These are phyloP conservation scores for Entomortierella lignicola DNA, from an alignment of 192 early-diverging fungal genomes.

Conservation along the genomic window DNA sequence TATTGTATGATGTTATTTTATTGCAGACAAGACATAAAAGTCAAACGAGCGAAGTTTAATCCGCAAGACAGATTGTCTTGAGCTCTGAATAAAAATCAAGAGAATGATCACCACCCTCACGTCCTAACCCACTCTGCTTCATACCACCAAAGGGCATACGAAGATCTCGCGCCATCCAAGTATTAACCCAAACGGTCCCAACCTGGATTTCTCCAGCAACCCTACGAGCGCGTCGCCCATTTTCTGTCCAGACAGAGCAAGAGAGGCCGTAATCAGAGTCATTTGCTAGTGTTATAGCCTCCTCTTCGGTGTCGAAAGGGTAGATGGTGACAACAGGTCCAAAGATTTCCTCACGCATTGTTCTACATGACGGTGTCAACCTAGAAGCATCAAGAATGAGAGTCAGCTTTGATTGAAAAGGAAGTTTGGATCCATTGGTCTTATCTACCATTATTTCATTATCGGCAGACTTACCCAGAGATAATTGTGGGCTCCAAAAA, in stretches of 20 bases:
- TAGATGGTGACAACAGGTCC: slow-evolving; percentile 82
- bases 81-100: slow-evolving; percentile 76
- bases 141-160: slow-evolving; percentile 83
- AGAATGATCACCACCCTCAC: slow-evolving; percentile 75
- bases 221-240: slow-evolving; percentile 66
- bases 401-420: too few relatives aligned
- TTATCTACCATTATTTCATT: too few relatives aligned
- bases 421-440: too few relatives aligned
- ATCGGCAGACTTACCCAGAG: slow-evolving; percentile 66
- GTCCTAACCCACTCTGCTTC: slow-evolving; percentile 72
- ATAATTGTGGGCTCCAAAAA: slow-evolving; percentile 82
- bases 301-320: slow-evolving; percentile 79
- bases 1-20: too few relatives aligned
- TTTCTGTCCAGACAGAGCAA: slow-evolving; percentile 77
- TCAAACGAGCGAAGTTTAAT: slow-evolving; percentile 22
- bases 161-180: slow-evolving; percentile 79
- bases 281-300: slow-evolving; percentile 76
- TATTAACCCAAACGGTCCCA: slow-evolving; percentile 85
- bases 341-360: slow-evolving; percentile 84
- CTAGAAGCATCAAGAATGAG: slow-evolving; percentile 6
- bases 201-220: slow-evolving; percentile 72
- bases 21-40: too few relatives aligned
- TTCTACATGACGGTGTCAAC: slow-evolving; percentile 45
- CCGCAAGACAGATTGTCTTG: slow-evolving; percentile 62
- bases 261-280: slow-evolving; percentile 76